A percentile compares a stretch with the other conserved stretches of the same genome.
Evolutionary conservation across 2,329 filamentous ascomycete genomes (phyloP).

Genomic region (Rhytidhysteron rufulum): DNA sequence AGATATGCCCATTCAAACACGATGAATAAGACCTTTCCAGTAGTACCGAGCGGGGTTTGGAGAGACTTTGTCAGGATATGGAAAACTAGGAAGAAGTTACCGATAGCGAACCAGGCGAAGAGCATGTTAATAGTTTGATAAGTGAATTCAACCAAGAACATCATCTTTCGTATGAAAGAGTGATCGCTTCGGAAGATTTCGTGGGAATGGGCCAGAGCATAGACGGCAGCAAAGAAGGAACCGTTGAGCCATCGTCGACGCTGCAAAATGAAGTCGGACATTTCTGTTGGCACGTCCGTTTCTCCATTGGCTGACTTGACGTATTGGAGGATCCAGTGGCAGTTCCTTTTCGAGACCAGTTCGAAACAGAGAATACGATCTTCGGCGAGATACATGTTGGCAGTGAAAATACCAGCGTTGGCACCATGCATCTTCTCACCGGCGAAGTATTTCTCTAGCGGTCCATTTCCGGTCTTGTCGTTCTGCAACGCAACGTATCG

Average conservation of each 20-base stretch:
- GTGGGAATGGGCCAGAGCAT: constrained; percentile 91
- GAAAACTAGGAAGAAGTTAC: constrained; percentile 99
- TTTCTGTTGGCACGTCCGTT: constrained; percentile 91
- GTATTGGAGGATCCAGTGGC: constrained; percentile 95
- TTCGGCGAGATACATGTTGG: constrained; percentile 98
- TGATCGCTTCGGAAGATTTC: constrained; percentile 94
- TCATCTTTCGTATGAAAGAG: constrained; percentile 78
- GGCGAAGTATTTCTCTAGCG: constrained; percentile 92
- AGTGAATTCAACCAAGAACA: constrained; percentile 86
- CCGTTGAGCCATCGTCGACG: constrained; percentile 96
- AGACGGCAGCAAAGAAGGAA: constrained; percentile 96
- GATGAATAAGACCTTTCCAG: constrained; percentile 76
- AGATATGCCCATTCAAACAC: constrained; percentile 97
- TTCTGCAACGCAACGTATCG: constrained; percentile 92
- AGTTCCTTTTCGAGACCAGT: constrained; percentile 94
- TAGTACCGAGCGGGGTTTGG: constrained; percentile 70
- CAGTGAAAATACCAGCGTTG: constrained; percentile 93
- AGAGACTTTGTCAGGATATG: constrained; percentile 90
- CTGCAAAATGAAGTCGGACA: constrained; percentile 93
- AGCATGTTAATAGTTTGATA: constrained; percentile 97
- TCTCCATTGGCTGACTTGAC: constrained; percentile 97
- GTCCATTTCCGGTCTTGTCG: constrained; percentile 90
- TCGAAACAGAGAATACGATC: constrained; percentile 99
- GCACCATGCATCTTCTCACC: constrained; percentile 94
- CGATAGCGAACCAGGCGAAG: constrained; percentile 96